Conservation (phyloP, 371 early-diverging fungal species). For the Gilbertella persicaria region DNA sequence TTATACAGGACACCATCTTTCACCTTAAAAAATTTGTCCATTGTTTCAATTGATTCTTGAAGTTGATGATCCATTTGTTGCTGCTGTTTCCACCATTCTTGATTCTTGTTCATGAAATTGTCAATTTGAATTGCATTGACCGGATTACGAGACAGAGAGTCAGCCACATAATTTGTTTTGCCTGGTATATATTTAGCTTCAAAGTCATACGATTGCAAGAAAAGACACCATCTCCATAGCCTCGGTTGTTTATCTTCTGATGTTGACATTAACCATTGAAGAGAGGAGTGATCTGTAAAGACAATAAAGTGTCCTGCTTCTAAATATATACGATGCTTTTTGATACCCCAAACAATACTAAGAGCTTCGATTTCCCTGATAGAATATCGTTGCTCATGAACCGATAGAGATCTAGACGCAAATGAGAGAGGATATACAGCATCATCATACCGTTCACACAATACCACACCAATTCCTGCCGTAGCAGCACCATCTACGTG, state of each 20-base stretch:
- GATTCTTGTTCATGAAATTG: not conserved
- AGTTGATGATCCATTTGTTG: not conserved
- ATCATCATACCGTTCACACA: not conserved
- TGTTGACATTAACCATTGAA: conserved; percentile 6
- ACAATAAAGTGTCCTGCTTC: conserved; percentile 13
- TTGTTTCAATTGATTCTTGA: not conserved
- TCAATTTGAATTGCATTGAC: not conserved
- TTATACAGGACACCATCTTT: conserved; percentile 1
- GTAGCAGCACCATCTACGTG: not conserved
- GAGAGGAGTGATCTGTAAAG: conserved; percentile 19
- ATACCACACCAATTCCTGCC: not conserved
- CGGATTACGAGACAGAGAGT: not conserved
- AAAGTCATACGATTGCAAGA: conserved; percentile 4
- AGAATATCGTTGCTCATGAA: conserved; percentile 1
- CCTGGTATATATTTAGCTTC: conserved; percentile 6
- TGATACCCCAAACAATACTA: conserved; percentile 7
- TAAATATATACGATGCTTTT: conserved; percentile 9
- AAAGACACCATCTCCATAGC: conserved; percentile 2
- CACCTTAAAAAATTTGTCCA: not conserved
- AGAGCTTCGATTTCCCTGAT: conserved; percentile 7
- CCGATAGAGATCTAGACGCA: not conserved
- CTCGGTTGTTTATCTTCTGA: not conserved
- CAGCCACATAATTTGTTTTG: not conserved
- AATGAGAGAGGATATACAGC: conserved; percentile 5
- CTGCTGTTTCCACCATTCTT: not conserved